Evolutionary conservation across 2,329 filamentous ascomycete genomes (phyloP), one percentile per base, ranked within the genome.

Genomic region (Alternaria consortialis): DNA sequence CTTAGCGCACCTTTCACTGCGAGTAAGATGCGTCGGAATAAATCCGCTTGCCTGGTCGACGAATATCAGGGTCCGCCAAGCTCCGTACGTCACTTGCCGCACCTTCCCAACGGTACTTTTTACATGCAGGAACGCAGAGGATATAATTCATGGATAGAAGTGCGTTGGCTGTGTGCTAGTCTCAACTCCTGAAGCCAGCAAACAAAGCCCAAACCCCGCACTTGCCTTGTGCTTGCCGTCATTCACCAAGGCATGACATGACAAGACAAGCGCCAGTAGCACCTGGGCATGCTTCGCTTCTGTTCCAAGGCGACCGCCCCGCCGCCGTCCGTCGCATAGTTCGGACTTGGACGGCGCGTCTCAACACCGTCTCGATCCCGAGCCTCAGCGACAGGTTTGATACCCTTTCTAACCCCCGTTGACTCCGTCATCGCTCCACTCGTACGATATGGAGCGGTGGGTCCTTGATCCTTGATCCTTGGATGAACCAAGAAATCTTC

Each of bases 221-320:
- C 27, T 9, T n/a, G 53, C 25, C 31, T 27, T 37, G 23, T 20
- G 20, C 20, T 20, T 20, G 20, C 20, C 20, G 20, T 20, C 20
- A 20, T 20, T 20, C 20, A 20, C 20, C 20, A 20, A 20, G 20
- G 20, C 20, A 48, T 29, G 44, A 39, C 60, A 47, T 58, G 40
- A 51, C 58, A 51, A 55, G 50, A 48, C 58, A 56, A 58, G 59
- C 42, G 56, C 60, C 56, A 59, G 44, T 52, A 36, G 48, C 48
- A 39, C 48, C 53, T 40, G 53, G 52, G 29, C 29, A 40, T 36
- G 44, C 31, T 40, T 42, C 52, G 32, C 42, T 48, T 37, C 51
- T 46, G 40, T 34, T 42, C 50, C 51, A 55, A 42, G 51, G 42
- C 43, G n/a, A 54, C 58, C 56, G 62, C 67, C 64, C 63, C 65